Evolutionary conservation across 2,329 filamentous ascomycete species (phyloP), one percentile per base, ranked within the genome.

Genomic region (Periconia macrospinosa): DNA sequence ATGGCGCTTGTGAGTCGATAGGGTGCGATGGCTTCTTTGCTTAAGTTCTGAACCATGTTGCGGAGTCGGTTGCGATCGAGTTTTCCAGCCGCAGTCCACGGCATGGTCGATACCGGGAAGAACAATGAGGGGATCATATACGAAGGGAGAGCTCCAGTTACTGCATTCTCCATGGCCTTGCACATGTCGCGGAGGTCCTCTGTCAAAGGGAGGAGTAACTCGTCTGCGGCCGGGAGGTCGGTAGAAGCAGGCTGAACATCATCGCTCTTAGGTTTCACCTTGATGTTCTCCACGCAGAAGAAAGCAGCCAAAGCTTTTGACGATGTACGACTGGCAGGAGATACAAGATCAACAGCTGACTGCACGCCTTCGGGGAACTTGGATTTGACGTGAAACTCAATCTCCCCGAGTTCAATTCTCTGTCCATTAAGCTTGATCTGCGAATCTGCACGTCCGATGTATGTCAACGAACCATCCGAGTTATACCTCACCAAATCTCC

Each of bases 121-220:
- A 68, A 74, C 18, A 69, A 65, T 0, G 65, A 59, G 1, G 71
- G 71, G 18, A 72, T 68, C 70, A 73, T 73, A 50, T 72, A 73
- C 0, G 64, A 56, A 0, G 71, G 71, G 9, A 74, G 52, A 3
- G 63, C 57, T 10, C 65, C 62, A 10, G 59, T 61, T 11, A 73
- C 60, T 2, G 59, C 54, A 49, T 71, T 70, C 52, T 71, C 68
- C 14, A 69, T 56, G 6, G 59, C 48, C 47, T 71, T 70, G 55
- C 67, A 71, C 42, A 69, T 59, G 8, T 62, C 56, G 17, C 63
- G 61, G 13, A 64, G 46, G 11, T 59, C 48, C 20, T 69, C 62
- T 19, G 54, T 57, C 59, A 72, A 65, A 3, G 67, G 59, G 9
- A 69, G 55, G 7, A 72, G 62, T 15, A 71, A 45, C 13, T 71